These are phyloP conservation scores for Elsinoe fawcettii DNA, from an alignment of 2,329 filamentous ascomycete species.

Conservation along the genomic window DNA sequence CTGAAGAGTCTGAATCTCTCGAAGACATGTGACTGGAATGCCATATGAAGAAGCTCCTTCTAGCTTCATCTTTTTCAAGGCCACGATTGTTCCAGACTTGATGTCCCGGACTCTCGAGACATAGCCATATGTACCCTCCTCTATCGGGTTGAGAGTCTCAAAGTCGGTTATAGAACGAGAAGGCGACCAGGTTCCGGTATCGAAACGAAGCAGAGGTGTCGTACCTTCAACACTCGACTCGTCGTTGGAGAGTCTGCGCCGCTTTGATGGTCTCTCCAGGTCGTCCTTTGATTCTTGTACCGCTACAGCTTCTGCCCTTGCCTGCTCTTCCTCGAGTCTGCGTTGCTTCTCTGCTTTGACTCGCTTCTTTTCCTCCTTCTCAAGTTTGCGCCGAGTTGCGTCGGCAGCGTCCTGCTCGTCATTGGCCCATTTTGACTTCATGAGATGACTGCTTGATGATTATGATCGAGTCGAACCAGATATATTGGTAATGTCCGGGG, in stretches of 20 bases:
- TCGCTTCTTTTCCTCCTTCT: constrained; percentile 85
- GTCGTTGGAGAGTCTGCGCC: constrained; percentile 52
- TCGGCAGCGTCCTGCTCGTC: constrained; percentile 71
- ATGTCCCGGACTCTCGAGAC: constrained; percentile 76
- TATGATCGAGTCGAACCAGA: no score
- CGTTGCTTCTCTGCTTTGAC: constrained; percentile 75
- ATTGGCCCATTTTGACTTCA: constrained; percentile 74
- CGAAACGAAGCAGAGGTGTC: constrained; percentile 60
- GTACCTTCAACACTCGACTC: neutral
- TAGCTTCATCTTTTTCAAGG: constrained; percentile 89
- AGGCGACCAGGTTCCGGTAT: constrained; percentile 58
- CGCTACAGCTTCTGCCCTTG: constrained; percentile 30
- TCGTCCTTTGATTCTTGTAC: constrained; percentile 16
- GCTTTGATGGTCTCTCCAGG: constrained; percentile 45
- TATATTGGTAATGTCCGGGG: neutral
- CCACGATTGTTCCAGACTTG: constrained; percentile 70
- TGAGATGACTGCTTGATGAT: constrained; percentile 11
- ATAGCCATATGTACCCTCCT: constrained; percentile 93
- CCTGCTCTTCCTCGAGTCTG: constrained; percentile 50
- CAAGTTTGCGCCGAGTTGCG: constrained; percentile 63
- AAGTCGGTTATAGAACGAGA: constrained; percentile 79
- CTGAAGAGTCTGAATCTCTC: constrained; percentile 87
- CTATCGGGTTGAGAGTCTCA: constrained; percentile 90
- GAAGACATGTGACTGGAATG: constrained; percentile 82
- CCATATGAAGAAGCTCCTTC: constrained; percentile 48